These are phyloP conservation scores for Pseudonectria foliicola DNA, from an alignment of 2,329 filamentous ascomycete species.

Conservation along the genomic window DNA sequence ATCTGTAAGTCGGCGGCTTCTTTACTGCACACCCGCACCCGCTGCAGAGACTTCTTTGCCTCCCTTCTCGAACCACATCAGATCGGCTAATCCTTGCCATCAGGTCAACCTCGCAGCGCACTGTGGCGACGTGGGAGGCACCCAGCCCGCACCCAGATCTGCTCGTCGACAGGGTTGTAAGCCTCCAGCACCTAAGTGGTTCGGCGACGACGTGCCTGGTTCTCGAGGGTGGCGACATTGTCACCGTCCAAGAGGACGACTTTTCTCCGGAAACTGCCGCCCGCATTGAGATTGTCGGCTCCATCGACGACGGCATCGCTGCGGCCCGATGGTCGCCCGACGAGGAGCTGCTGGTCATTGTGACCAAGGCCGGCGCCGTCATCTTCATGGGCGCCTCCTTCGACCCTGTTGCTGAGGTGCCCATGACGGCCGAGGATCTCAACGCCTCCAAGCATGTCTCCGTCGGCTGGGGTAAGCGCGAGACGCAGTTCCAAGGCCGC, in stretches of 20 bases:
- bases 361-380: constrained; percentile 70
- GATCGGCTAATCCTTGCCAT: constrained; percentile 13
- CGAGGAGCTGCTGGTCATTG: constrained; percentile 80
- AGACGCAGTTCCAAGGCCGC: constrained; percentile 95
- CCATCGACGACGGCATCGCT: constrained; percentile 84
- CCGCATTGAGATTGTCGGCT: constrained; percentile 90
- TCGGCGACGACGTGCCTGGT: constrained; percentile 72
- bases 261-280: constrained; percentile 49
- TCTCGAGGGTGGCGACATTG: constrained; percentile 82
- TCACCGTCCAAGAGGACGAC: constrained; percentile 65
- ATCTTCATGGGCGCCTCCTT: constrained; percentile 92
- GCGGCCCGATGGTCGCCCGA: constrained; percentile 92
- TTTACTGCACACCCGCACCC: neutral
- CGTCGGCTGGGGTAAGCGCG: constrained; percentile 96
- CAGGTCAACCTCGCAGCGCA: constrained; percentile 22
- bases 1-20: constrained; percentile 31
- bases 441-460: constrained; percentile 89
- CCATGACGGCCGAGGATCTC: constrained; percentile 68
- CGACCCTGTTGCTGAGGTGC: constrained; percentile 70
- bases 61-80: neutral
- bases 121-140: constrained; percentile 82
- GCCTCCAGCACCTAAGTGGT: constrained; percentile 80
- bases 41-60: neutral
- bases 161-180: constrained; percentile 65
- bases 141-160: constrained; percentile 72